These are phyloP conservation scores for Gliomastix tumulicola DNA, from an alignment of 2,329 filamentous ascomycete species.

Conservation along the genomic window DNA sequence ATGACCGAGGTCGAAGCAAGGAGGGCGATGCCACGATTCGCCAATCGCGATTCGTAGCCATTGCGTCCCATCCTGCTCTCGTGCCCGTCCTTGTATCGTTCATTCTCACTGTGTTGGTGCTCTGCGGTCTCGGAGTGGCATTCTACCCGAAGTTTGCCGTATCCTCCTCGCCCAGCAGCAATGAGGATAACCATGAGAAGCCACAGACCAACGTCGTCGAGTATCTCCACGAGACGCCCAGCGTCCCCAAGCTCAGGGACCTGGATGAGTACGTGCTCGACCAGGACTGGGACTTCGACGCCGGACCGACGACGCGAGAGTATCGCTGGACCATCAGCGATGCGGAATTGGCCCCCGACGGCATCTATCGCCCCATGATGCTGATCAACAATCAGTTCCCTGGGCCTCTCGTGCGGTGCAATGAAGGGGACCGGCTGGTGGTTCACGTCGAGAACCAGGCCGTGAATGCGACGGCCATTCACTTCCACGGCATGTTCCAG, in stretches of 20 bases:
- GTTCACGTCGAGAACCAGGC: slow-evolving; percentile 62
- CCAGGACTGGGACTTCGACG: slow-evolving; percentile 45
- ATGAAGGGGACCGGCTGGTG: slow-evolving; percentile 65
- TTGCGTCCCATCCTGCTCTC: too few relatives aligned
- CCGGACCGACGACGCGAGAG: slow-evolving; percentile 41
- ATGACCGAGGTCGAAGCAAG: too few relatives aligned
- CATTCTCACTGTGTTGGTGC: too few relatives aligned
- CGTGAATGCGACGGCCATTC: slow-evolving; percentile 51
- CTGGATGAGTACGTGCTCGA: slow-evolving; percentile 49
- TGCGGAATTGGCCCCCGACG: slow-evolving; percentile 53
- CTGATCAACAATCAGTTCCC: slow-evolving; percentile 72
- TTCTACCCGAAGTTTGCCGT: too few relatives aligned
- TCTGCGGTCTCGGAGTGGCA: too few relatives aligned
- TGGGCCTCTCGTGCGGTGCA: slow-evolving; percentile 64
- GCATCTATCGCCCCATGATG: slow-evolving; percentile 50
- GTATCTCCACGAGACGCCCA: slow-evolving; percentile 9
- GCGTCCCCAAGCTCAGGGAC: slow-evolving; percentile 16
- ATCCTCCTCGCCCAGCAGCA: too few relatives aligned
- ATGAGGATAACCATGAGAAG: too few relatives aligned
- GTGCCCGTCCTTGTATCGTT: too few relatives aligned
- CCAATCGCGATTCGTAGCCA: too few relatives aligned
- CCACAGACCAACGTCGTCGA: too few relatives aligned
- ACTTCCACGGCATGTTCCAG: slow-evolving; percentile 58
- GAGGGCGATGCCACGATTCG: too few relatives aligned
- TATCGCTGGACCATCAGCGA: slow-evolving; percentile 56